phyloP scores from a whole-genome alignment of 139 green algal species.

The Spirogloea muscicola region DNA sequence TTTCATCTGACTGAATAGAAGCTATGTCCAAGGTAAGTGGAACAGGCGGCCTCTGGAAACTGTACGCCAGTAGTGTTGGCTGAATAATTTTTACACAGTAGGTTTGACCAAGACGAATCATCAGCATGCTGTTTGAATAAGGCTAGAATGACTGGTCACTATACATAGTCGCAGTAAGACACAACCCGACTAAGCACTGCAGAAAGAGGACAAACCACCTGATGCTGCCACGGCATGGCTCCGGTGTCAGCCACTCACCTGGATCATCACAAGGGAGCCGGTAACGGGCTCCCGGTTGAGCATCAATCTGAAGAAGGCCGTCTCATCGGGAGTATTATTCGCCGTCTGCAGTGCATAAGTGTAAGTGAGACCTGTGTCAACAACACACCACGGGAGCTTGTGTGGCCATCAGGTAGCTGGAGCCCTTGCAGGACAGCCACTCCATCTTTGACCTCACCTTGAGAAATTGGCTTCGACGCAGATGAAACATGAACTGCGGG shows the following conservation, averaged over 20 bases:
- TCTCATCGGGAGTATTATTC: slow-evolving; percentile 65
- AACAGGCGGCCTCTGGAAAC: slow-evolving; percentile 47
- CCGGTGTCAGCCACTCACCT: slow-evolving; percentile 16
- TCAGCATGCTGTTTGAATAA: not conserved
- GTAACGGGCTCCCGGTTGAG: slow-evolving; percentile 51
- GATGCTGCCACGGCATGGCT: not conserved
- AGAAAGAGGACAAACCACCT: not conserved
- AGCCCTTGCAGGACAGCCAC: no score
- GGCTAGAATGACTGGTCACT: no score
- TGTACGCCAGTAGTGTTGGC: slow-evolving; percentile 58
- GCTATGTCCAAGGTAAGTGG: slow-evolving; percentile 59
- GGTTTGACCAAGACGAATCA: not conserved
- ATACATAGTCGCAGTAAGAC: no score
- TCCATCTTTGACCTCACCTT: no score
- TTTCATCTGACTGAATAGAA: slow-evolving; percentile 49
- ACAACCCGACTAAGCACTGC: not conserved
- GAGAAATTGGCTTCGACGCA: slow-evolving; percentile 57
- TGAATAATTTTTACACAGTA: not conserved
- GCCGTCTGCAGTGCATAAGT: no score
- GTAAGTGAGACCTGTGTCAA: no score
- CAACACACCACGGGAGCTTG: no score
- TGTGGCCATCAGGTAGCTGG: no score
- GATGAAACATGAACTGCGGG: slow-evolving; percentile 68
- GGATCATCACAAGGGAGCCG: slow-evolving; percentile 59
- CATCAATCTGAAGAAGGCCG: slow-evolving; percentile 57